phyloP scores from a whole-genome alignment of 2,329 filamentous ascomycete species.

The Periconia sp. region DNA sequence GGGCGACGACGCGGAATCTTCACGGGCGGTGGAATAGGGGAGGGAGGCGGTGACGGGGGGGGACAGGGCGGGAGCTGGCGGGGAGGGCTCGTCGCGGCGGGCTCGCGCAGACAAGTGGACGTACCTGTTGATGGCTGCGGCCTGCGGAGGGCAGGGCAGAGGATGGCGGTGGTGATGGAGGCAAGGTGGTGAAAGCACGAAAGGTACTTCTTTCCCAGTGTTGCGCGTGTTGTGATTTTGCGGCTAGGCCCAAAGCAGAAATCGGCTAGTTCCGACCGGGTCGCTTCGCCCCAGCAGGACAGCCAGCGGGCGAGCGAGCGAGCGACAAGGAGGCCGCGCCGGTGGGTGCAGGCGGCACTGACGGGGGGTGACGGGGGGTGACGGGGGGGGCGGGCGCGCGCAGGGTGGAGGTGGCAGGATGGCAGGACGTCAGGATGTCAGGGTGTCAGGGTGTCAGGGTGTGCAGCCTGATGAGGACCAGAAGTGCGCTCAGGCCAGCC shows the following conservation, averaged over 20 bases:
- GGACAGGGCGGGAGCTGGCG: slow-evolving; percentile 27
- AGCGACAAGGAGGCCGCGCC: slow-evolving; percentile 4
- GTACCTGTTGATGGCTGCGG: slow-evolving; percentile 41
- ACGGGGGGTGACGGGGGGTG: no score
- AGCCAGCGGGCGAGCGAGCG: slow-evolving; percentile 4
- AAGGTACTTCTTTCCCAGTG: slow-evolving; percentile 46
- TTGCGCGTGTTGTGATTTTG: slow-evolving; percentile 41
- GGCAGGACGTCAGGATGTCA: no score
- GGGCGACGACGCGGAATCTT: slow-evolving; percentile 26
- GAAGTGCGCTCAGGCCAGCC: slow-evolving; percentile 29
- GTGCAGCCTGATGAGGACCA: no score
- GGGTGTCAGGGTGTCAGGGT: no score
- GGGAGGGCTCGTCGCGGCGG: slow-evolving; percentile 18
- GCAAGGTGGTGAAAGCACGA: slow-evolving; percentile 41
- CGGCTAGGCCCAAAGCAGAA: slow-evolving; percentile 30
- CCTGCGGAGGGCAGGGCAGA: slow-evolving; percentile 29
- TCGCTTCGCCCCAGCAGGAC: slow-evolving; percentile 19
- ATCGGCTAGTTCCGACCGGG: slow-evolving; percentile 32
- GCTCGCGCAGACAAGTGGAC: slow-evolving; percentile 24
- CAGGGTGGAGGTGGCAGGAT: no score
- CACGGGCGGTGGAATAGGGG: slow-evolving; percentile 47
- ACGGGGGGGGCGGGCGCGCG: no score
- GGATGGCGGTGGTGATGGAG: slow-evolving; percentile 31
- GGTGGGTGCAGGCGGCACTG: no score
- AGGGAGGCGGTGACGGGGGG: slow-evolving; percentile 34